Evolutionary conservation across 2,329 filamentous ascomycete genomes (phyloP).

Genomic region (Dryadomyces quercus-mongolicae): DNA sequence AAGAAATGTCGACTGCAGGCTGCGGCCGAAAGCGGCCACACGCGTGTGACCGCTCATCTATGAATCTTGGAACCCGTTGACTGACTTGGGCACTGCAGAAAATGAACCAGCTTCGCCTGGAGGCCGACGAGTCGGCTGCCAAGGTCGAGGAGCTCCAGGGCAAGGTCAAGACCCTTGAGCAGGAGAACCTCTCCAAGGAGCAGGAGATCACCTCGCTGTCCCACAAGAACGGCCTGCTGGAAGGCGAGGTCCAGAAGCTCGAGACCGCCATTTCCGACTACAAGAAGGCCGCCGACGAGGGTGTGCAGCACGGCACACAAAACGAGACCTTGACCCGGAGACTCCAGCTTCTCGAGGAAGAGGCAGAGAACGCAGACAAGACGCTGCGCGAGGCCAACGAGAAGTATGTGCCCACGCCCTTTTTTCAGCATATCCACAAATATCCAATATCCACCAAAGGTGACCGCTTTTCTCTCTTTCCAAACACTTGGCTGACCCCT

Average conservation of each 20-base stretch:
- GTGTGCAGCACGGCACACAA: conserved; percentile 70
- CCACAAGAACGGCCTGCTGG: conserved; percentile 90
- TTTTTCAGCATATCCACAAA: conserved; percentile 8
- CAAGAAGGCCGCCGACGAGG: conserved; percentile 78
- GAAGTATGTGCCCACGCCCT: conserved; percentile 54
- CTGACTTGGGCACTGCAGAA: conserved; percentile 42
- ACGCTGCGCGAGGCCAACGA: conserved; percentile 94
- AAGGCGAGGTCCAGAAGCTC: conserved; percentile 84
- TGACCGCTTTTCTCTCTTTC: conserved; percentile 6
- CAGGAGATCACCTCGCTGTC: conserved; percentile 94
- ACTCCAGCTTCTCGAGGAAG: conserved; percentile 93
- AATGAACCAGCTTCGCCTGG: conserved; percentile 88
- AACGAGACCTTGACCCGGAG: conserved; percentile 86
- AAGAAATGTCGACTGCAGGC: too few relatives aligned
- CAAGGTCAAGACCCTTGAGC: conserved; percentile 82
- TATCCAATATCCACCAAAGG: conserved; percentile 6
- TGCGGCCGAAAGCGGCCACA: too few relatives aligned
- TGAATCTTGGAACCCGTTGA: too few relatives aligned
- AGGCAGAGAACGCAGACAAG: conserved; percentile 94
- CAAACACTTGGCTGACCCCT: conserved; percentile 1
- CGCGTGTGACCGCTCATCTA: not conserved
- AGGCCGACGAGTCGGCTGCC: conserved; percentile 73
- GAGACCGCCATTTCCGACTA: conserved; percentile 72
- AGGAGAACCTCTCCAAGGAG: conserved; percentile 93
- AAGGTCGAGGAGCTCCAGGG: conserved; percentile 79